A percentile compares a stretch with the other conserved stretches of the same genome.
Evolutionary conservation across 2,329 filamentous ascomycete species (phyloP).

Genomic region (Fusarium hostae): DNA sequence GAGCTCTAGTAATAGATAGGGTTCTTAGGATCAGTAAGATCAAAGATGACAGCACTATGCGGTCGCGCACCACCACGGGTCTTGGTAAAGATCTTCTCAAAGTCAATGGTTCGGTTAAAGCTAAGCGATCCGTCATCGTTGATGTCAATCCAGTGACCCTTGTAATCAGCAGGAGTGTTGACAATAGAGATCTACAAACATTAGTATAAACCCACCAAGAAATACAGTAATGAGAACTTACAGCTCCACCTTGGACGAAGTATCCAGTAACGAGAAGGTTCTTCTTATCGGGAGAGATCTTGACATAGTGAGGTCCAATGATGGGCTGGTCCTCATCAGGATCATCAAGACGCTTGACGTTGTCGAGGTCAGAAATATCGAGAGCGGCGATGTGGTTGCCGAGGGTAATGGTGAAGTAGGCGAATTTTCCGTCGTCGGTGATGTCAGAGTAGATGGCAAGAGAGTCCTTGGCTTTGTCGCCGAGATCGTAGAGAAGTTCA

Average conservation of each 20-base stretch:
- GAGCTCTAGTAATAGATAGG: constrained; percentile 59
- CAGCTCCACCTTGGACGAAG: constrained; percentile 70
- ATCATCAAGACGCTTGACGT: constrained; percentile 70
- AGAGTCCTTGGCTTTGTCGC: constrained; percentile 64
- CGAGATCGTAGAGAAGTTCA: constrained; percentile 68
- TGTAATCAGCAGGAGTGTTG: constrained; percentile 71
- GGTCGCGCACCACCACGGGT: constrained; percentile 67
- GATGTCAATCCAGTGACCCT: constrained; percentile 71
- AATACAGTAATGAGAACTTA: constrained; percentile 19
- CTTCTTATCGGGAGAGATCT: constrained; percentile 72
- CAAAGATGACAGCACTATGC: constrained; percentile 67
- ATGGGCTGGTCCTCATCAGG: constrained; percentile 68
- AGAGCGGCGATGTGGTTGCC: constrained; percentile 64
- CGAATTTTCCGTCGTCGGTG: constrained; percentile 65
- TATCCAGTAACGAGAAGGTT: constrained; percentile 73
- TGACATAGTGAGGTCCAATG: constrained; percentile 72
- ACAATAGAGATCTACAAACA: constrained; percentile 61
- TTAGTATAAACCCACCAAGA: fast-evolving
- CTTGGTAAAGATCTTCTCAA: constrained; percentile 60
- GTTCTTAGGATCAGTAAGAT: constrained; percentile 64
- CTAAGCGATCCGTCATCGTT: constrained; percentile 62
- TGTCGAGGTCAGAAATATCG: constrained; percentile 61
- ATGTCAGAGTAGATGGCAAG: constrained; percentile 71
- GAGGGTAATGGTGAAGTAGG: constrained; percentile 70
- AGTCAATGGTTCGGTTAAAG: constrained; percentile 71